These are phyloP conservation scores for Stipa capillata DNA, from an alignment of 176 grass and related monocot genomes.

Conservation along the genomic window DNA sequence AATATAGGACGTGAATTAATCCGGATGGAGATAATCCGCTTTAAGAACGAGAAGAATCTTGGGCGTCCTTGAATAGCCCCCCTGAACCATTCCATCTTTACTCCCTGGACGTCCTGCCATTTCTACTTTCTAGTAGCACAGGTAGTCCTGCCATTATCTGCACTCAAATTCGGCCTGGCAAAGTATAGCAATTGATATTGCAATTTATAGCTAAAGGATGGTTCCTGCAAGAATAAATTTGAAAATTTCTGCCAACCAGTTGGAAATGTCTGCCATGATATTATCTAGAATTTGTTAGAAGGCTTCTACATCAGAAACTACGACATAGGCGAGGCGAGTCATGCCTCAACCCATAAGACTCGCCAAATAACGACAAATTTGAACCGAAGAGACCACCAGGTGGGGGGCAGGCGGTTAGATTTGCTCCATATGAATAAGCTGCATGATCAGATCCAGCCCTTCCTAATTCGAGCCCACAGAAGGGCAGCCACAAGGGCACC, in stretches of 20 bases:
- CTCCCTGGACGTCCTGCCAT: neutral
- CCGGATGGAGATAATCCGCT: too few species aligned
- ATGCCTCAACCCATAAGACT: neutral
- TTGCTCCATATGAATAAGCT: neutral
- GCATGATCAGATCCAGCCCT: slow-evolving; percentile 45
- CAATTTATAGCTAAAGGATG: neutral
- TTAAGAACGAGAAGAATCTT: too few species aligned
- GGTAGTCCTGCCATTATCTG: neutral
- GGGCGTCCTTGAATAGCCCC: too few species aligned
- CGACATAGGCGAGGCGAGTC: neutral
- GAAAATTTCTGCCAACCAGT: neutral
- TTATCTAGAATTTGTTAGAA: neutral
- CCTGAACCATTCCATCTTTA: neutral
- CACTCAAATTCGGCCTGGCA: neutral
- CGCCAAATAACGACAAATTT: neutral
- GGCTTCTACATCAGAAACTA: neutral
- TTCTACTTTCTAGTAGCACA: neutral
- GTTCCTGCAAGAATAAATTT: neutral
- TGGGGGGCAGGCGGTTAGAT: neutral
- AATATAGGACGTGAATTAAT: too few species aligned
- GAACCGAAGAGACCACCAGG: neutral
- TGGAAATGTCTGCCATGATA: neutral
- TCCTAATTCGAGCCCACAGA: slow-evolving; percentile 42
- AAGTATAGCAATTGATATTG: neutral
- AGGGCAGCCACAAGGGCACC: slow-evolving; percentile 49